phyloP scores from a whole-genome alignment of 225 moss, liverwort and hornwort species.

The Bryoerythrophyllum caledonicum region DNA sequence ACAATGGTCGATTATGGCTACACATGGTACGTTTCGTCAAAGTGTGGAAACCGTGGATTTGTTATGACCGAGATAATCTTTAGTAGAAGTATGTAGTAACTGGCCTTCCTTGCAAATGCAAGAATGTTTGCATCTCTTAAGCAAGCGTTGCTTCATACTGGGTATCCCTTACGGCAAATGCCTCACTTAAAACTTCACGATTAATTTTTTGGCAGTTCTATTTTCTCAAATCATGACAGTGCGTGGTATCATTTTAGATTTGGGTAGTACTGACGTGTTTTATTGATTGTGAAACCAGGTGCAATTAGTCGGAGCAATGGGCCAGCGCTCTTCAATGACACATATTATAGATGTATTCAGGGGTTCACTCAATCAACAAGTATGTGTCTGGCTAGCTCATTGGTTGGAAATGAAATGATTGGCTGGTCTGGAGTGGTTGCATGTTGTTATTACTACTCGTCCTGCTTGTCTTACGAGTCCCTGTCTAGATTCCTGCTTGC shows the following conservation, averaged over 20 bases:
- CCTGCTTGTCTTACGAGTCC: background rate
- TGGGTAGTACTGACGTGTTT: slow-evolving; percentile 9
- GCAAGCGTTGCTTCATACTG: background rate
- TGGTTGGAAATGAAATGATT: background rate
- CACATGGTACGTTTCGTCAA: background rate
- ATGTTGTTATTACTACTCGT: background rate
- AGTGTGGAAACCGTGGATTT: slow-evolving; percentile 1
- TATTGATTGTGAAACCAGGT: slow-evolving; percentile 53
- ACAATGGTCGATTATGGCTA: background rate
- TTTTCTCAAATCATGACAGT: slow-evolving; percentile 1
- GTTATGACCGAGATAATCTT: background rate
- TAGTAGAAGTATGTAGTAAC: background rate
- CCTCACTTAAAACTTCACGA: background rate
- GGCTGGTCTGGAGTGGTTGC: slow-evolving; percentile 11
- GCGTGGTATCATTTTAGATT: background rate
- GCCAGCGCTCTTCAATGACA: slow-evolving; percentile 79
- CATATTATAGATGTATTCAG: slow-evolving; percentile 86
- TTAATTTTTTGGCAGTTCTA: background rate
- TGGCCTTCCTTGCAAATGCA: slow-evolving; percentile 3
- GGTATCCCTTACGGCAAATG: background rate
- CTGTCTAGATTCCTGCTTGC: background rate
- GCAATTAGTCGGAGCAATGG: slow-evolving; percentile 72
- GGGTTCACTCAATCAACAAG: slow-evolving; percentile 90
- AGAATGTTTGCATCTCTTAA: background rate
- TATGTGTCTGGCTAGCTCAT: slow-evolving; percentile 31